phyloP scores from a whole-genome alignment of 306 rosid genomes.

The Acacia confusa region DNA sequence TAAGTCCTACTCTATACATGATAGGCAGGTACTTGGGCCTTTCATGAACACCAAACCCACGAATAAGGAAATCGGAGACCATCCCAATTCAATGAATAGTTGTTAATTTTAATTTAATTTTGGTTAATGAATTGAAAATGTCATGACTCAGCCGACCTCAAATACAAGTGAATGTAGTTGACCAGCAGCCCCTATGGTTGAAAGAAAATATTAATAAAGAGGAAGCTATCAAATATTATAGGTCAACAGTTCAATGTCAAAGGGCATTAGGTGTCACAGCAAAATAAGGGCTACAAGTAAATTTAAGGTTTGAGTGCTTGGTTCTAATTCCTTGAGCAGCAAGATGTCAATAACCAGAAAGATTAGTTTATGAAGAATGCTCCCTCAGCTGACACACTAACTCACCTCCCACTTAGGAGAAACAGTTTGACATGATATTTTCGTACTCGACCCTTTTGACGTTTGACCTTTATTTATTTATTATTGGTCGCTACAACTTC shows the following conservation, averaged over 20 bases:
- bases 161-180: slow-evolving; percentile 21
- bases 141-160: not conserved
- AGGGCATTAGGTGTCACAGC: slow-evolving; percentile 56
- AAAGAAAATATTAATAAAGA: not conserved
- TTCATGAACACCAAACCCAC: not conserved
- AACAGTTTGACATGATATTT: slow-evolving; percentile 34
- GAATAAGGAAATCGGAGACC: not conserved
- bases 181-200: slow-evolving; percentile 18
- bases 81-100: not conserved
- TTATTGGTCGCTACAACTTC: slow-evolving; percentile 27
- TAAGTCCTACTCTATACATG: not conserved
- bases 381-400: slow-evolving; percentile 48
- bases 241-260: slow-evolving; percentile 34
- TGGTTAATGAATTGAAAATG: not conserved
- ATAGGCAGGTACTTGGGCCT: not conserved
- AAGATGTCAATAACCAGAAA: slow-evolving; percentile 1
- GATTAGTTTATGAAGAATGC: slow-evolving; percentile 32
- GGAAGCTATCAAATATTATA: not conserved
- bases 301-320: slow-evolving; percentile 35
- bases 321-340: slow-evolving; percentile 51
- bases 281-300: slow-evolving; percentile 34
- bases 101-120: too few relatives aligned
- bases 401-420: slow-evolving; percentile 35
- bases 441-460: slow-evolving; percentile 39
- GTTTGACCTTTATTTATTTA: slow-evolving; percentile 1